Evolutionary conservation across 352 stramenopile genomes (phyloP), one percentile per base, ranked within the genome.

Genomic region (Globisporangium cystogenes): DNA sequence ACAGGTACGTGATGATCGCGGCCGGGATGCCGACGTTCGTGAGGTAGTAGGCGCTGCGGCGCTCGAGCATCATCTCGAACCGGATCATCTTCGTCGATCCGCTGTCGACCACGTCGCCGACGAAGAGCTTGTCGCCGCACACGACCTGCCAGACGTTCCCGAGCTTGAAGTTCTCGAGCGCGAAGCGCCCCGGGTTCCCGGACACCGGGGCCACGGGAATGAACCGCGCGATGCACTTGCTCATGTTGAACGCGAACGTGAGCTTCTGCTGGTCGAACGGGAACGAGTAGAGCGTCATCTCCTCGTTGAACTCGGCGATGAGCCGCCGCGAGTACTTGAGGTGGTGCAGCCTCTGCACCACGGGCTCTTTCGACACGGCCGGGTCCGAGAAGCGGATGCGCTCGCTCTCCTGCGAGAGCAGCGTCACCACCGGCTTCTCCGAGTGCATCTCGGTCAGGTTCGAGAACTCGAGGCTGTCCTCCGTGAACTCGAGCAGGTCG

Each of bases 211-310:
- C 42, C 4, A 21, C 27, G 11, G 72, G 39, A 1, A 35, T 35
- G 29, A 29, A 52, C 8, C 10, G 60, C 23, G 18, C 18, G 35
- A 69, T 43, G 23, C 60, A 57, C 50, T 62, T 40, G n/a, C 39
- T 23, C 26, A 68, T 48, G 15, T 63, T 53, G 35, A 74, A 70
- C 29, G 57, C 33, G 47, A 74, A 71, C 33, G 57, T 66, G 44
- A 76, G 59, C 56, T 69, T 70, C 50, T 76, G 68, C 52, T 68
- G 64, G 53, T 76, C 67, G 20, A 74, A 69, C 8, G 68, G 68
- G 47, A 76, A 76, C 16, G 29, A 59, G 39, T 74, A 60, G 23
- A 74, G 53, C 26, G 55, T 35, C 65, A 76, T 73, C 54, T 76
- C 60, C 41, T 72, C 68, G 23, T 21, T 73, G 43, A 76, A 76